A percentile compares a stretch with the other conserved stretches of the same genome.
Evolutionary conservation across 2,329 filamentous ascomycete genomes (phyloP).

Genomic region (Botrytis cinerea): DNA sequence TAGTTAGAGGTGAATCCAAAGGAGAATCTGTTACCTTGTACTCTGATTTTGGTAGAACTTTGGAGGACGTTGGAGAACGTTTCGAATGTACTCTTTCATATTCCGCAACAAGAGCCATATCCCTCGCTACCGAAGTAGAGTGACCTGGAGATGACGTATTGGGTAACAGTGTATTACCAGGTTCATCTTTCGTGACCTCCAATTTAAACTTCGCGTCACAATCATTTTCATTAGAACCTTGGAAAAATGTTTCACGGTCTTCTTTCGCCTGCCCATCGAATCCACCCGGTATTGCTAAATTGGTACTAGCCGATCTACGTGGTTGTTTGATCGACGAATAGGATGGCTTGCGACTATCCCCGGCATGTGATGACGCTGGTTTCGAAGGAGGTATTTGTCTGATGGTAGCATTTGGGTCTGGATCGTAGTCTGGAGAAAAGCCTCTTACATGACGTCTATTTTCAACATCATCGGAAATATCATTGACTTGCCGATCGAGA

Average conservation of each 20-base stretch:
- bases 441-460: constrained; percentile 48
- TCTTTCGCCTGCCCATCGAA: constrained; percentile 36
- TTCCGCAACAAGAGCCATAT: constrained; percentile 38
- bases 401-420: constrained; percentile 70
- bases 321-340: constrained; percentile 27
- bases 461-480: constrained; percentile 32
- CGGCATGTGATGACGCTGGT: constrained; percentile 19
- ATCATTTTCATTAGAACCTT: constrained; percentile 56
- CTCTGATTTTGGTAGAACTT: constrained; percentile 9
- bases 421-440: constrained; percentile 76
- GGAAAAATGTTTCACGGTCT: constrained; percentile 50
- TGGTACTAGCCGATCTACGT: constrained; percentile 27
- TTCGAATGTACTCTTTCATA: constrained; percentile 38
- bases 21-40: constrained; percentile 23
- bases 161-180: constrained; percentile 24
- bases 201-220: constrained; percentile 43
- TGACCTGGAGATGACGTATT: constrained; percentile 24
- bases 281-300: constrained; percentile 18
- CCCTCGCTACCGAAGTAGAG: constrained; percentile 33
- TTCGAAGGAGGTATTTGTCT: constrained; percentile 53
- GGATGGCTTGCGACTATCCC: constrained; percentile 22
- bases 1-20: constrained; percentile 31
- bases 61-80: constrained; percentile 29
- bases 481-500: constrained; percentile 33
- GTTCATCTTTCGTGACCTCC: constrained; percentile 23